phyloP scores from a whole-genome alignment of 306 rosid species.

The Abrus pulchellus region DNA sequence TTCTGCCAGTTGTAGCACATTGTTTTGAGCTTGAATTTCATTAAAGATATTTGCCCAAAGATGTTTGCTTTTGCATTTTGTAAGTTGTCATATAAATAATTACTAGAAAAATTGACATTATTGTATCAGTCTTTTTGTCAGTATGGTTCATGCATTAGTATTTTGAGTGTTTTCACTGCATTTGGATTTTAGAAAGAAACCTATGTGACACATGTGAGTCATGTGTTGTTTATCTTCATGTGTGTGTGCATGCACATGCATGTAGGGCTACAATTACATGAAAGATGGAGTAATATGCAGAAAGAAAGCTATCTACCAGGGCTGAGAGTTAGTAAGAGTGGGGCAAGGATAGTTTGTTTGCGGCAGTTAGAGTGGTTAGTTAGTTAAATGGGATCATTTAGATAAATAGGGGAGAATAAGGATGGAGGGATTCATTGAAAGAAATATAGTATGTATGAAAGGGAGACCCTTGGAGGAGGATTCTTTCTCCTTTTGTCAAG shows the following conservation, averaged over 20 bases:
- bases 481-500: not conserved
- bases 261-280: slow-evolving; percentile 26
- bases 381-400: not conserved
- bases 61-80: slow-evolving; percentile 14
- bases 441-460: not conserved
- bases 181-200: slow-evolving; percentile 33
- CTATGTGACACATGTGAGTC: slow-evolving; percentile 5
- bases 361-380: not conserved
- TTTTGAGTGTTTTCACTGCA: slow-evolving; percentile 9
- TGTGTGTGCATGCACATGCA: slow-evolving; percentile 20
- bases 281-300: slow-evolving; percentile 13
- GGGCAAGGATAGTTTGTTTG: slow-evolving; percentile 1
- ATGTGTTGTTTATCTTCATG: slow-evolving; percentile 14
- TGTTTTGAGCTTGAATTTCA: slow-evolving; percentile 30
- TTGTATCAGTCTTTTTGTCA: slow-evolving; percentile 19
- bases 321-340: not conserved
- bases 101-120: slow-evolving; percentile 27
- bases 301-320: slow-evolving; percentile 9
- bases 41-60: not conserved
- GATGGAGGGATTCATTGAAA: not conserved
- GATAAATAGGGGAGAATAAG: slow-evolving; percentile 9
- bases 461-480: not conserved
- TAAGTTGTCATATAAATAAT: not conserved
- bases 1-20: slow-evolving; percentile 30
- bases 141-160: not conserved